These are phyloP conservation scores for Talaromyces islandicus DNA, from an alignment of 2,329 filamentous ascomycete species.

Conservation along the genomic window DNA sequence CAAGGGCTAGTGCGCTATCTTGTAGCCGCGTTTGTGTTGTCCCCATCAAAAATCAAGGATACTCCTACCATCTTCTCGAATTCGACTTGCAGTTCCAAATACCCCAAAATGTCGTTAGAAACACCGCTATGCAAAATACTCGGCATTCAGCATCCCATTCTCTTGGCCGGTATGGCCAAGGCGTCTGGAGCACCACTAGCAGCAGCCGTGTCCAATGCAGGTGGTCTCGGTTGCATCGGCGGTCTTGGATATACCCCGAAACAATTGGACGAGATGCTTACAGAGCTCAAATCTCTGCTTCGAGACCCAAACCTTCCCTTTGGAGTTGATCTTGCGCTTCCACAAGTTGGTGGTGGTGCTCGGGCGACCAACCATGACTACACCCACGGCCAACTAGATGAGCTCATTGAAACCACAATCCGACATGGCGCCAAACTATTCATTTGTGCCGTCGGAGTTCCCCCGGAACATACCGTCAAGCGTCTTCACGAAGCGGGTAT, in stretches of 20 bases:
- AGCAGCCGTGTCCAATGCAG: conserved; percentile 82
- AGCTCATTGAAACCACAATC: conserved; percentile 81
- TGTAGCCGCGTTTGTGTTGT: neutral
- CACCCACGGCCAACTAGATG: conserved; percentile 79
- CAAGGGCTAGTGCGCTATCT: neutral
- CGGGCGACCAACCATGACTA: conserved; percentile 95
- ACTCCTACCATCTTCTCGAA: neutral
- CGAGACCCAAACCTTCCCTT: conserved; percentile 66
- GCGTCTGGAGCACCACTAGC: conserved; percentile 73
- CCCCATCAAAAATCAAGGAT: neutral
- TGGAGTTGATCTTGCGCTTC: conserved; percentile 84
- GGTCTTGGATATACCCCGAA: conserved; percentile 64
- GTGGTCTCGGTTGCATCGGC: conserved; percentile 64
- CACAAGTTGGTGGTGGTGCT: conserved; percentile 77
- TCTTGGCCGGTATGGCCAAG: conserved; percentile 91
- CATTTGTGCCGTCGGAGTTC: conserved; percentile 82
- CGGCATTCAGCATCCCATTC: conserved; percentile 77
- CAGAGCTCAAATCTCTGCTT: conserved; percentile 76
- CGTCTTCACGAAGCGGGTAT: conserved; percentile 73
- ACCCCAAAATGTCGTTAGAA: conserved; percentile 49
- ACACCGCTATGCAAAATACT: conserved; percentile 76
- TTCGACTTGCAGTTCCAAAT: neutral
- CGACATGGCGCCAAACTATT: conserved; percentile 79
- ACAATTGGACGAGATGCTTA: conserved; percentile 72
- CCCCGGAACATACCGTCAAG: conserved; percentile 66